These are phyloP conservation scores for Coemansia brasiliensis DNA, from an alignment of 192 early-diverging fungal species.

Conservation along the genomic window DNA sequence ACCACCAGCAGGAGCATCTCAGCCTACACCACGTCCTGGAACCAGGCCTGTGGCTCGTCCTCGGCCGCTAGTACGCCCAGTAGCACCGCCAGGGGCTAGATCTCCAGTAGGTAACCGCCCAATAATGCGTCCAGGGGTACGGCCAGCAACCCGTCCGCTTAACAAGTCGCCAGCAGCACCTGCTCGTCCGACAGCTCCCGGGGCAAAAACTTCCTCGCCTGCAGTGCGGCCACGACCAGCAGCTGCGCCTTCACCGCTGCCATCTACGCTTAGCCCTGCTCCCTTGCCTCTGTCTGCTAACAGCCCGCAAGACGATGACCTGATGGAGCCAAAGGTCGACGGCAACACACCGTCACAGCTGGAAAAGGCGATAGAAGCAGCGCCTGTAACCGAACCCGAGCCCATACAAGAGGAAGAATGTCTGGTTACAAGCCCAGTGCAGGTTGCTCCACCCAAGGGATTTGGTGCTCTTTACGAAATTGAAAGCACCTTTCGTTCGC, in stretches of 20 bases:
- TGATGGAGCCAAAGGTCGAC: background rate
- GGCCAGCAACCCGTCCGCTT: constrained; percentile 13
- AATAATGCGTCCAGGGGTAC: constrained; percentile 19
- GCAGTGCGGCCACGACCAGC: background rate
- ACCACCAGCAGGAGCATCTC: constrained; percentile 4
- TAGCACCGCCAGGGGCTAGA: background rate
- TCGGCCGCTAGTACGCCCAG: constrained; percentile 24
- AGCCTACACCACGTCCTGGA: constrained; percentile 17
- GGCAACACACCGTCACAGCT: background rate
- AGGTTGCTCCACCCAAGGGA: constrained; percentile 23
- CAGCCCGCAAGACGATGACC: background rate
- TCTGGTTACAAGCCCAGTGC: constrained; percentile 26
- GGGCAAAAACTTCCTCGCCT: background rate
- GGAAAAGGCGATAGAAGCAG: background rate
- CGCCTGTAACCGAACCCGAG: background rate
- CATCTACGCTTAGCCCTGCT: background rate
- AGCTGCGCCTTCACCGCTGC: background rate
- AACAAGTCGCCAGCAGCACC: constrained; percentile 1
- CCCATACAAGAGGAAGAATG: constrained; percentile 35
- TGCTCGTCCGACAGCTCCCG: constrained; percentile 7
- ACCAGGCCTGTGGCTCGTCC: constrained; percentile 21
- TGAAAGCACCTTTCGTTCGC: constrained; percentile 40
- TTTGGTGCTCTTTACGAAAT: constrained; percentile 35
- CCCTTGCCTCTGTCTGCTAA: too few species aligned
- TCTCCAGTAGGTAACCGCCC: constrained; percentile 17